phyloP scores from a whole-genome alignment of 2,329 filamentous ascomycete genomes.

The Exophiala oligosperma region DNA sequence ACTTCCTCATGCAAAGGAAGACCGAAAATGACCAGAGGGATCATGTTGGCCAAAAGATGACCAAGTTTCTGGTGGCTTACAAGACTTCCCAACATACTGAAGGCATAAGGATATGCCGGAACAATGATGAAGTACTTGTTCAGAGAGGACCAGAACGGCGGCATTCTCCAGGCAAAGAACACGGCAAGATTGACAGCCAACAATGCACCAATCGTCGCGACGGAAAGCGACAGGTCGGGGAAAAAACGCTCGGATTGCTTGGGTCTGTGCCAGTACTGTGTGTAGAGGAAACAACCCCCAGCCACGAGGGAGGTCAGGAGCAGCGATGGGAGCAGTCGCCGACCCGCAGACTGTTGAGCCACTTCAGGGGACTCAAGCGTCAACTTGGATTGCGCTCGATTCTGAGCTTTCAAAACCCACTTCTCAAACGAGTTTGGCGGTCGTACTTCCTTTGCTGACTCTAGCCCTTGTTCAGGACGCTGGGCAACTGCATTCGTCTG shows the following conservation, averaged over 20 bases:
- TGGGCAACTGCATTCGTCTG: conserved; percentile 29
- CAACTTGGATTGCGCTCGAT: conserved; percentile 23
- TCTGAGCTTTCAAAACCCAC: conserved; percentile 26
- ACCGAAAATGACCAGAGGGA: conserved; percentile 56
- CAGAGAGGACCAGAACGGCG: conserved; percentile 55
- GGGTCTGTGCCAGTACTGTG: conserved; percentile 52
- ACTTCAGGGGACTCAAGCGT: conserved; percentile 28
- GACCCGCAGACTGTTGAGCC: conserved; percentile 25
- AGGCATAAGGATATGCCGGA: conserved; percentile 53
- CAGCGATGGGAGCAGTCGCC: conserved; percentile 48
- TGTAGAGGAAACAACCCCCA: conserved; percentile 44
- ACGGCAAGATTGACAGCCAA: conserved; percentile 51
- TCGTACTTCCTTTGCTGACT: conserved; percentile 23
- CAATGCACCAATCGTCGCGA: conserved; percentile 53
- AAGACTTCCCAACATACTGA: conserved; percentile 54
- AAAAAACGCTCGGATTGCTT: conserved; percentile 49
- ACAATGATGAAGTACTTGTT: conserved; percentile 58
- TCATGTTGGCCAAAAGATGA: conserved; percentile 57
- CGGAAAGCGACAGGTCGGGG: conserved; percentile 51
- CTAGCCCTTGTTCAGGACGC: conserved; percentile 27
- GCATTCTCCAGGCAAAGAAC: conserved; percentile 54
- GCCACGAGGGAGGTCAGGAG: conserved; percentile 41
- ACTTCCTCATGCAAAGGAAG: conserved; percentile 56
- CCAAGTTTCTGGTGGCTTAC: conserved; percentile 58
- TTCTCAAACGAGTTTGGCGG: conserved; percentile 30